These are phyloP conservation scores for Kazachstania taianensis DNA, from an alignment of 805 yeast species.

Conservation along the genomic window DNA sequence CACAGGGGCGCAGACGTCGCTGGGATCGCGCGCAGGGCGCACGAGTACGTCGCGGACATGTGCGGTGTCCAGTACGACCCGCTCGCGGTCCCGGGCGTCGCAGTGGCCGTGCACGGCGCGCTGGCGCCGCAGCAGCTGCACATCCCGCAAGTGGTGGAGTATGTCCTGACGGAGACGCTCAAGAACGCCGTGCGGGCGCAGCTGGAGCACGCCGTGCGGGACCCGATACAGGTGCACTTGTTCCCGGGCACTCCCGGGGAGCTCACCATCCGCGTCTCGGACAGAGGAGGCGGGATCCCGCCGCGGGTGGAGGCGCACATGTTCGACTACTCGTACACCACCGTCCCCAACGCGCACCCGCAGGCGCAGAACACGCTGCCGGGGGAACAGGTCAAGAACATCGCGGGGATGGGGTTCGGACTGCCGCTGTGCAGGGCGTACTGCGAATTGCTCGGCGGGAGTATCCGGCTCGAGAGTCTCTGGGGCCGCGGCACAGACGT, in stretches of 20 bases:
- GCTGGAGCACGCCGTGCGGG: conserved; percentile 59
- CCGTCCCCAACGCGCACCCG: conserved; percentile 24
- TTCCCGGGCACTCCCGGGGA: conserved; percentile 27
- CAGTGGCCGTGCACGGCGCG: conserved; percentile 29
- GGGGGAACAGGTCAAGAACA: conserved; percentile 53
- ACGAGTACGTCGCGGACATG: conserved; percentile 72
- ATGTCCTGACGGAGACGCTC: conserved; percentile 73
- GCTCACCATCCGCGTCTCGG: conserved; percentile 71
- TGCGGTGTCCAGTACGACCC: conserved; percentile 70
- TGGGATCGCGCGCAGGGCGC: conserved; percentile 50
- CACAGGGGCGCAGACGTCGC: conserved; percentile 58
- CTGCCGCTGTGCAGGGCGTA: conserved; percentile 74
- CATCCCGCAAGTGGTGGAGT: conserved; percentile 79
- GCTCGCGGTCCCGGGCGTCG: background rate
- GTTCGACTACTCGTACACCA: conserved; percentile 75
- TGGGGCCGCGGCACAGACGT: conserved; percentile 77
- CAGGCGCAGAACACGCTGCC: conserved; percentile 29
- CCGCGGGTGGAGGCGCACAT: conserved; percentile 55
- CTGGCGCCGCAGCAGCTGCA: conserved; percentile 35
- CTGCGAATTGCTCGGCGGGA: conserved; percentile 64
- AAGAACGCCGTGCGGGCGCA: conserved; percentile 86
- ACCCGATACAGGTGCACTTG: conserved; percentile 22
- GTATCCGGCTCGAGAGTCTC: conserved; percentile 55
- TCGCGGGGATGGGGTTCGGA: conserved; percentile 97
- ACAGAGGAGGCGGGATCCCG: conserved; percentile 82